Percentiles rank a stretch among this genome's conserved stretches.
phyloP scores from a whole-genome alignment of 257 asterid genomes.

The Perilla frutescens region DNA sequence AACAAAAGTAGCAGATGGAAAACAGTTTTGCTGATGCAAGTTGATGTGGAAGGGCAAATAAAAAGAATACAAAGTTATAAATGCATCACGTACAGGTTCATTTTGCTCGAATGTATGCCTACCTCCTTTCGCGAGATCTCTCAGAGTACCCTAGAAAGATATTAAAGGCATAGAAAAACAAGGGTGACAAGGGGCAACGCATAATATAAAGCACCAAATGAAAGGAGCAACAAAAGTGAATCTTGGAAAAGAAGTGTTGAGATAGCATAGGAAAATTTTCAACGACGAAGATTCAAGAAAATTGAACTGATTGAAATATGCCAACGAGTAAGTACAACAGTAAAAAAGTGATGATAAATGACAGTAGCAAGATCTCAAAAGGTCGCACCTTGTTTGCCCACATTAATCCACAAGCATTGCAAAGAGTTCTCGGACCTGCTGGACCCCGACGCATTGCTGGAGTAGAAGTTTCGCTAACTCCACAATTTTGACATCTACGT shows the following conservation, averaged over 20 bases:
- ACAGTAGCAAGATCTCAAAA: not conserved
- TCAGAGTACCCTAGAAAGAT: conserved; percentile 46
- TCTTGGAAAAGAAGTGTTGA: conserved; percentile 3
- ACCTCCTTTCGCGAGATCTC: conserved; percentile 51
- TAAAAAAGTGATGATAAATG: conserved; percentile 7
- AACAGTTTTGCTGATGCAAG: conserved; percentile 20
- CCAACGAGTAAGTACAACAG: not conserved
- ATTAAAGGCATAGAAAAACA: conserved; percentile 13
- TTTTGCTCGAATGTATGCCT: conserved; percentile 37
- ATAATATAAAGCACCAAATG: not conserved
- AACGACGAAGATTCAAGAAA: not conserved
- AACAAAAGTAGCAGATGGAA: not conserved
- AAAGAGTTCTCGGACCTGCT: conserved; percentile 55
- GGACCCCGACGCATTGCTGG: conserved; percentile 69
- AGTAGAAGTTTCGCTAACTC: conserved; percentile 49
- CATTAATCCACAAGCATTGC: conserved; percentile 66
- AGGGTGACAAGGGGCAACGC: not conserved
- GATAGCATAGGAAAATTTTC: not conserved
- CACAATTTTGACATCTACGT: conserved; percentile 54
- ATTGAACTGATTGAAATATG: not conserved
- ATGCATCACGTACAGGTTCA: conserved; percentile 42
- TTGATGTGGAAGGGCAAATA: not conserved
- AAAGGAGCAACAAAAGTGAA: conserved; percentile 3
- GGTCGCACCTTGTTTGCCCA: conserved; percentile 58
- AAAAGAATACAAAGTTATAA: conserved; percentile 17